Conservation (phyloP, 2,329 filamentous ascomycete species). For the Trichoderma sp. region DNA sequence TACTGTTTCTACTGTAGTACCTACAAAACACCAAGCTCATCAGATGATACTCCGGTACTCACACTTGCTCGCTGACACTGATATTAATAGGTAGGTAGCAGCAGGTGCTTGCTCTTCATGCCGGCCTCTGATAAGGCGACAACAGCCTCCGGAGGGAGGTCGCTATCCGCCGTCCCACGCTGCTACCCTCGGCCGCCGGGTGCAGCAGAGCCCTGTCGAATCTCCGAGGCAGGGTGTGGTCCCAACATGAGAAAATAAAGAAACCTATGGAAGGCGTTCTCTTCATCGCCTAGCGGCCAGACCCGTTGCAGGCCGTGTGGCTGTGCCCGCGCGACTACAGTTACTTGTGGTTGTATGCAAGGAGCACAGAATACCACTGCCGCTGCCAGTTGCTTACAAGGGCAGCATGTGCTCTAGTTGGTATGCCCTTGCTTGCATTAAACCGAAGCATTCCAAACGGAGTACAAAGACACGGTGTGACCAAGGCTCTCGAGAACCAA, state of each 20-base stretch:
- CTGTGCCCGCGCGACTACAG: constrained; percentile 18
- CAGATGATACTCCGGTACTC: neutral
- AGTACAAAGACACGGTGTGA: neutral
- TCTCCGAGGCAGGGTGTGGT: neutral
- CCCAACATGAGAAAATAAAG: neutral
- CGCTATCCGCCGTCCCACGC: neutral
- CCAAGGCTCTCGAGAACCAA: neutral
- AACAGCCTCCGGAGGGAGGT: neutral
- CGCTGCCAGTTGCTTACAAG: neutral
- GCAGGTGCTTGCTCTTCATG: neutral
- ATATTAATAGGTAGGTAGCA: neutral
- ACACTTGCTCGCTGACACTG: neutral
- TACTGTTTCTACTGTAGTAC: neutral
- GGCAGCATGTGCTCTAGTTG: neutral
- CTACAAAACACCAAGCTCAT: neutral
- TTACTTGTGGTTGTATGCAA: neutral
- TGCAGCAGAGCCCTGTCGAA: neutral
- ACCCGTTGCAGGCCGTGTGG: constrained; percentile 24
- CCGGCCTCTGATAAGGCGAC: neutral
- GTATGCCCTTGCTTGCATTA: neutral
- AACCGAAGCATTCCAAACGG: neutral
- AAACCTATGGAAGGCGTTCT: neutral
- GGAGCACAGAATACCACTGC: constrained; percentile 4
- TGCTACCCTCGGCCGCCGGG: neutral
- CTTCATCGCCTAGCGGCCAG: constrained; percentile 20